phyloP scores from a whole-genome alignment of 495 filamentous ascomycete genomes.

The Neurospora sp. region DNA sequence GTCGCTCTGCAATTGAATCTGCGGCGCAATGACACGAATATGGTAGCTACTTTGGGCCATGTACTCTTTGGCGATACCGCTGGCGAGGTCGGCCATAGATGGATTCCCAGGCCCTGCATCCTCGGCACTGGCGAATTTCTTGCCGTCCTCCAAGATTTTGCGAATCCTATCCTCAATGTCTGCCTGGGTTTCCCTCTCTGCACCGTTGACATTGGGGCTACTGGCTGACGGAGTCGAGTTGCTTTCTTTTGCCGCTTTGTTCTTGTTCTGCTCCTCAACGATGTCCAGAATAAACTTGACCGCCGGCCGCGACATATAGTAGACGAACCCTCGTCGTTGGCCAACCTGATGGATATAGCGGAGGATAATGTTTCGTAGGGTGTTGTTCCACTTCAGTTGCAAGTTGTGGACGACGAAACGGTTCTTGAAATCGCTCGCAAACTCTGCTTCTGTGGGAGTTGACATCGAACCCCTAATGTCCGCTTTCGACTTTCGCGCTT shows the following conservation, averaged over 20 bases:
- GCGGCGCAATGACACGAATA: conserved; percentile 86
- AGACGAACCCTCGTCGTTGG: conserved; percentile 90
- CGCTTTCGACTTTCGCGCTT: conserved; percentile 15
- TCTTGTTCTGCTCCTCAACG: conserved; percentile 80
- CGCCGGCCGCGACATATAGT: conserved; percentile 90
- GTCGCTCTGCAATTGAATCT: conserved; percentile 95
- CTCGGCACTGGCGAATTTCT: conserved; percentile 70
- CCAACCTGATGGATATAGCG: conserved; percentile 97
- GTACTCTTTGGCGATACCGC: conserved; percentile 80
- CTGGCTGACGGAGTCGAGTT: conserved; percentile 26
- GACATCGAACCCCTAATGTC: conserved; percentile 23
- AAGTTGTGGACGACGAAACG: conserved; percentile 96
- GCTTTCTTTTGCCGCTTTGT: conserved; percentile 35
- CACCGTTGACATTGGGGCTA: conserved; percentile 26
- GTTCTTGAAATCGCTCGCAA: conserved; percentile 90
- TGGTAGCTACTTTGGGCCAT: conserved; percentile 91
- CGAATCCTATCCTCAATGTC: conserved; percentile 79
- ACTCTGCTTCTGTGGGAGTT: conserved; percentile 49
- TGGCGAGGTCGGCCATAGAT: conserved; percentile 48
- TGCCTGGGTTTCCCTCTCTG: conserved; percentile 45
- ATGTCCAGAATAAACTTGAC: conserved; percentile 98
- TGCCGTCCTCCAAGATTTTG: conserved; percentile 73
- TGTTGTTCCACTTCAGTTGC: conserved; percentile 97
- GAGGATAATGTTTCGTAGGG: conserved; percentile 87
- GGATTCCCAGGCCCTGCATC: conserved; percentile 34